A percentile compares a stretch with the other conserved stretches of the same genome.
Evolutionary conservation across 108 stramenopile genomes (phyloP).

Genomic region (Phaeodactylum tricornutum): DNA sequence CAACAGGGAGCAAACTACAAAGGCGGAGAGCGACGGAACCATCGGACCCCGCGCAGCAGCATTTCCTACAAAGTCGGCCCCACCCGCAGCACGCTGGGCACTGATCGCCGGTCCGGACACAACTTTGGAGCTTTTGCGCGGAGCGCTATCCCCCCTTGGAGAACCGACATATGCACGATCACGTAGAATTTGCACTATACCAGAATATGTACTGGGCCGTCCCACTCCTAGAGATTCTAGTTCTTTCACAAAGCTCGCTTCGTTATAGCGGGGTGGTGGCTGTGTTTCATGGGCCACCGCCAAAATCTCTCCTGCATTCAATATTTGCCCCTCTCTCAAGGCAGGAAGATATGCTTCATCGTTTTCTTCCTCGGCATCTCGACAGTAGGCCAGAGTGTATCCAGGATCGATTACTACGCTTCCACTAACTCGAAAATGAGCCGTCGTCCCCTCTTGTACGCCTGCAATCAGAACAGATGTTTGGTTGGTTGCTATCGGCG

Average conservation of each 20-base stretch:
- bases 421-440: conserved; percentile 30
- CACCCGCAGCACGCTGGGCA: conserved; percentile 44
- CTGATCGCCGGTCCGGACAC: conserved; percentile 23
- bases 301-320: conserved; percentile 15
- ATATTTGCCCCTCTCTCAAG: conserved; percentile 25
- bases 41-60: conserved; percentile 26
- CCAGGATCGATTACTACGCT: conserved; percentile 43
- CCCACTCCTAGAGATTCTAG: conserved; percentile 72
- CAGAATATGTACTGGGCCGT: conserved; percentile 70
- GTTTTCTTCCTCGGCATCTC: conserved; percentile 3
- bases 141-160: conserved; percentile 20
- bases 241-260: conserved; percentile 69
- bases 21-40: conserved; percentile 55
- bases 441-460: conserved; percentile 10
- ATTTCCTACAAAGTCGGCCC: conserved; percentile 26
- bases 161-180: conserved; percentile 50
- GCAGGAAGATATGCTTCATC: conserved; percentile 17
- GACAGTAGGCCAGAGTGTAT: conserved; percentile 20
- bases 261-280: conserved; percentile 55
- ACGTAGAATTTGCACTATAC: conserved; percentile 52
- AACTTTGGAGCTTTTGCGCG: conserved; percentile 4
- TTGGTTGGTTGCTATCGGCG: conserved; percentile 35
- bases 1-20: conserved; percentile 51
- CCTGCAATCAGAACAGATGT: conserved; percentile 35
- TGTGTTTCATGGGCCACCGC: conserved; percentile 27